phyloP scores from a whole-genome alignment of 495 filamentous ascomycete genomes.

The Podospora pseudopauciseta region DNA sequence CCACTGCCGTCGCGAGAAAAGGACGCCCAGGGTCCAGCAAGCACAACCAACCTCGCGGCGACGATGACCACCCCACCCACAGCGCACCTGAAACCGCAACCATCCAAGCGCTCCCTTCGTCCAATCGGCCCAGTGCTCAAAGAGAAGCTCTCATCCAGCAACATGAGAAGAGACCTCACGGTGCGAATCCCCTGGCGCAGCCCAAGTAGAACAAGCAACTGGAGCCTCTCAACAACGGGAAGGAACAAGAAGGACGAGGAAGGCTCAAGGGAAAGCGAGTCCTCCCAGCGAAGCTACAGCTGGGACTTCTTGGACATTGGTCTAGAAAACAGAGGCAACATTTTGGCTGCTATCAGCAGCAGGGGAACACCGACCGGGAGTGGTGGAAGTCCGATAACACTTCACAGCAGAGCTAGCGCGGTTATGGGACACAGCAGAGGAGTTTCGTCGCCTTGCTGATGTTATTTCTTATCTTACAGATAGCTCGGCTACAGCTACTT shows the following conservation, averaged over 20 bases:
- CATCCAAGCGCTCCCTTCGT: not conserved
- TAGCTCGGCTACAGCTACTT: too few species aligned
- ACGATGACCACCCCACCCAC: not conserved
- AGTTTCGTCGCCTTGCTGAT: not conserved
- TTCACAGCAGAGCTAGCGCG: not conserved
- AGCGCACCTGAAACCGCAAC: not conserved
- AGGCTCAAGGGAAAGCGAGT: not conserved
- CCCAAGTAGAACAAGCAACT: not conserved
- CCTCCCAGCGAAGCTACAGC: constrained; percentile 7
- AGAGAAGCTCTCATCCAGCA: not conserved
- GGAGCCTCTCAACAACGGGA: constrained; percentile 1
- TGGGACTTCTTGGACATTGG: constrained; percentile 26
- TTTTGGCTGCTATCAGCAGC: not conserved
- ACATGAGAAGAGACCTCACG: not conserved
- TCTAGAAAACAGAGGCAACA: constrained; percentile 8
- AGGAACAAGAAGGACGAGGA: not conserved
- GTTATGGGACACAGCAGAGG: not conserved
- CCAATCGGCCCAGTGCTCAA: not conserved
- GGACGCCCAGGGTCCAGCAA: not conserved
- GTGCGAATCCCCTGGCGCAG: not conserved
- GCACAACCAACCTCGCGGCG: not conserved
- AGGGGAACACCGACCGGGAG: not conserved
- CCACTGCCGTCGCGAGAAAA: not conserved
- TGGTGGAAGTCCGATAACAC: not conserved
- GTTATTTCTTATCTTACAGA: not conserved